These are phyloP conservation scores for Odontarrhena argentea DNA, from an alignment of 345 rosid genomes.

Conservation along the genomic window DNA sequence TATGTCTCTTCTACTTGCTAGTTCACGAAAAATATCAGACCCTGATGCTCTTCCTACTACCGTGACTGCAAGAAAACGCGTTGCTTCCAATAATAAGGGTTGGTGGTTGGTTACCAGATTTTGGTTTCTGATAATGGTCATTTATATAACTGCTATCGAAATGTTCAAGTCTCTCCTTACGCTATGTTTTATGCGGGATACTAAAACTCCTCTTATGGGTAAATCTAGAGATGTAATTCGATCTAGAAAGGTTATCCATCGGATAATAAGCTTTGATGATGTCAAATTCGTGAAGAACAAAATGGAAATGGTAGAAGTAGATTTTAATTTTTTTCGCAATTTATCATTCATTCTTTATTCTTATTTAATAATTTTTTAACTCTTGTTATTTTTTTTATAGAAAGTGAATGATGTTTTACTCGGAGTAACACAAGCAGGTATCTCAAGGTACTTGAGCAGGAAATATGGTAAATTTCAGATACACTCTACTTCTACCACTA, in stretches of 20 bases:
- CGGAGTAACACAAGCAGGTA: constrained; percentile 60
- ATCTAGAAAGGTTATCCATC: constrained; percentile 45
- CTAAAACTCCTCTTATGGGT: constrained; percentile 49
- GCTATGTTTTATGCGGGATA: constrained; percentile 45
- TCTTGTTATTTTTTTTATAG: constrained; percentile 34
- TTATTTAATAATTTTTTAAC: no score
- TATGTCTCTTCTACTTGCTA: constrained; percentile 17
- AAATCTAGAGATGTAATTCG: not conserved
- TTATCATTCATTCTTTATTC: no score
- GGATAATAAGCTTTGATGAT: constrained; percentile 45
- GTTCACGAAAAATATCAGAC: constrained; percentile 51
- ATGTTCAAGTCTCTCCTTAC: constrained; percentile 40
- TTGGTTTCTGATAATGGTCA: constrained; percentile 44
- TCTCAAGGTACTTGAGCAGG: constrained; percentile 44
- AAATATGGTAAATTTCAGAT: no score
- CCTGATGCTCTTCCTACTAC: constrained; percentile 56
- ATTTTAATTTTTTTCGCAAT: no score
- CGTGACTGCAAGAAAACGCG: constrained; percentile 32
- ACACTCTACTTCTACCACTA: no score
- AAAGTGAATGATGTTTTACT: constrained; percentile 61
- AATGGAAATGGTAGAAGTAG: constrained; percentile 7
- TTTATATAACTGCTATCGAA: constrained; percentile 53
- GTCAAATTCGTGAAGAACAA: constrained; percentile 41
- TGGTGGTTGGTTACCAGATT: constrained; percentile 35
- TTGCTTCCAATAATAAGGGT: no score